Percentiles rank a stretch among this genome's conserved stretches.
phyloP scores from a whole-genome alignment of 257 asterid species.

The Leptodermis oblonga region DNA sequence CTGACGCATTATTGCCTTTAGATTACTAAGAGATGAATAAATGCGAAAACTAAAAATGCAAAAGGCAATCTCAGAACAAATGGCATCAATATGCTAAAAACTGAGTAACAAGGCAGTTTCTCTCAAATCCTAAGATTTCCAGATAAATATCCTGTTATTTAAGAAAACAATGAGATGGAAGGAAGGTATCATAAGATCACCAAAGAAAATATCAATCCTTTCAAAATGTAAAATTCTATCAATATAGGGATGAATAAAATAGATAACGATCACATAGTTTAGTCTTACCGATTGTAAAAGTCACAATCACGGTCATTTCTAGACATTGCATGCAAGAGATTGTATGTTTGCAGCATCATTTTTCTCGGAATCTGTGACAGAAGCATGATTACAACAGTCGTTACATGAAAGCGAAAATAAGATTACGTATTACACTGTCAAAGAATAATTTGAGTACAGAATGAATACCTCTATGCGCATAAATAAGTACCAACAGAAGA shows the following conservation, averaged over 20 bases:
- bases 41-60: neutral
- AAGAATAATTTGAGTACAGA: neutral
- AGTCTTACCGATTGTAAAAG: constrained; percentile 82
- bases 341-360: constrained; percentile 91
- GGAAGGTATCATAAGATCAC: neutral
- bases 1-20: neutral
- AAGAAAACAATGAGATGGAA: neutral
- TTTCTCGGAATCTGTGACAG: constrained; percentile 78
- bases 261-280: neutral
- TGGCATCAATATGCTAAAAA: neutral
- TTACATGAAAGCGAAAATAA: neutral
- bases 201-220: neutral
- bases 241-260: neutral
- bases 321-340: constrained; percentile 83
- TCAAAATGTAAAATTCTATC: neutral
- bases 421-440: neutral
- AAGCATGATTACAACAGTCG: constrained; percentile 15
- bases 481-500: constrained; percentile 13
- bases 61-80: neutral
- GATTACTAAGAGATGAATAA: neutral
- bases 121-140: neutral
- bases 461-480: constrained; percentile 5
- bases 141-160: neutral
- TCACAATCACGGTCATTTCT: constrained; percentile 90
- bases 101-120: neutral